Percentiles rank a stretch among this genome's conserved stretches.
phyloP scores from a whole-genome alignment of 371 early-diverging fungal species.

The Lichtheimia ramosa region DNA sequence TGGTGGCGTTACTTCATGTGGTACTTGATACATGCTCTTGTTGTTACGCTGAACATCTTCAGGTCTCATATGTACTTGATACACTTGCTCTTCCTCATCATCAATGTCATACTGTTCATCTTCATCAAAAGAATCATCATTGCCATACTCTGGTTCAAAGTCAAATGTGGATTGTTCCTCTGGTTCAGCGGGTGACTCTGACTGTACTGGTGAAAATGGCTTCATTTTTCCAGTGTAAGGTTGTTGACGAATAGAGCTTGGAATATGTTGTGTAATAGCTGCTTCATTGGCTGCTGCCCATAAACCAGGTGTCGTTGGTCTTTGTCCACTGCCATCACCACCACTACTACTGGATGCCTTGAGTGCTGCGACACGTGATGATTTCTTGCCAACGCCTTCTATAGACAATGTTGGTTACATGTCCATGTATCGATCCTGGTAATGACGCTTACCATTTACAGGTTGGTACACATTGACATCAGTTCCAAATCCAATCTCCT shows the following conservation, averaged over 20 bases:
- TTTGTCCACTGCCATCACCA: not conserved
- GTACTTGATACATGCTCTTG: no score
- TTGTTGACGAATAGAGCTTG: not conserved
- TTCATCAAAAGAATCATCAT: not conserved
- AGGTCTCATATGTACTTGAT: no score
- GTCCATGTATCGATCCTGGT: no score
- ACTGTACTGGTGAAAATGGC: not conserved
- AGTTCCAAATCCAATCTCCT: no score
- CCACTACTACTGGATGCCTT: not conserved
- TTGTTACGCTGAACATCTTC: no score
- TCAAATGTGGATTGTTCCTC: not conserved
- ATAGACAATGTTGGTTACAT: no score
- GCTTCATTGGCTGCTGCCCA: slow-evolving; percentile 16
- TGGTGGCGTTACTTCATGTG: not conserved
- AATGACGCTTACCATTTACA: no score
- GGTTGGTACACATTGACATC: no score
- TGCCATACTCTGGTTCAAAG: not conserved
- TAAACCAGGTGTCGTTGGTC: slow-evolving; percentile 20
- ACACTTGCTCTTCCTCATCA: no score
- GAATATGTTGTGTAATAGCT: slow-evolving; percentile 9
- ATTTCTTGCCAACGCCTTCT: not conserved
- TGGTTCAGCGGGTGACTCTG: not conserved
- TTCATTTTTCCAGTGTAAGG: not conserved
- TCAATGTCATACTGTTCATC: not conserved
- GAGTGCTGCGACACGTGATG: not conserved